phyloP scores from a whole-genome alignment of 108 stramenopile species.

The Nitzschia putrida region DNA sequence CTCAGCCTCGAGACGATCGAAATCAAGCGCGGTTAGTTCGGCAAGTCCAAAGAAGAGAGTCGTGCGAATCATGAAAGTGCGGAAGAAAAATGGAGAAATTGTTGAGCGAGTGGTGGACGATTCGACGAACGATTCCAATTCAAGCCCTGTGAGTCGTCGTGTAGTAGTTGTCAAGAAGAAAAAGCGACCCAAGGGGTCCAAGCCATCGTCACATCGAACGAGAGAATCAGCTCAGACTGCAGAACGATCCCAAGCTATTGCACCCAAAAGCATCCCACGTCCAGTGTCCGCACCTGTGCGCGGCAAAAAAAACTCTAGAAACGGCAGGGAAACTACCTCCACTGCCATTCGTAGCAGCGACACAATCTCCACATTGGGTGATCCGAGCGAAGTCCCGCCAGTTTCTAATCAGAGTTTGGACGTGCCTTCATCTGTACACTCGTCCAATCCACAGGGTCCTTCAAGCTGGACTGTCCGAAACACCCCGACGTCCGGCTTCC shows the following conservation, averaged over 20 bases:
- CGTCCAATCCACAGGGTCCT: neutral
- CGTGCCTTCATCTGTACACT: neutral
- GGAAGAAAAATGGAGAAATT: neutral
- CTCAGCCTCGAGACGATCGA: no score
- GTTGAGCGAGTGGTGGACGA: neutral
- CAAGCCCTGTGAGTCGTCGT: neutral
- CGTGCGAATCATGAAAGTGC: neutral
- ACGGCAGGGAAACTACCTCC: neutral
- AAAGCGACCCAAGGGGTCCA: neutral
- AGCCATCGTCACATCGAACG: neutral
- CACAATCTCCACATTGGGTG: constrained; percentile 9
- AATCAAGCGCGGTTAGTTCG: no score
- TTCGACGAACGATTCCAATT: no score
- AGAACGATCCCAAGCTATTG: neutral
- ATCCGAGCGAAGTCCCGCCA: neutral
- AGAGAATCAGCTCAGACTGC: neutral
- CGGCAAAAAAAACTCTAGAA: neutral
- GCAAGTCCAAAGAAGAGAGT: neutral
- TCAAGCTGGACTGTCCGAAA: constrained; percentile 16
- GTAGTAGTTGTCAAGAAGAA: neutral
- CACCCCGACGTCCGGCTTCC: constrained; percentile 1
- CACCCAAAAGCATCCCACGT: neutral
- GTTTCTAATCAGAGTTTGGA: constrained; percentile 6
- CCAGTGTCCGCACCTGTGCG: neutral
- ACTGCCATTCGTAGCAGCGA: constrained; percentile 7